Evolutionary conservation across 1,139 yeast genomes (phyloP), one percentile per base, ranked within the genome.

Genomic region (Protomyces gravidus): DNA sequence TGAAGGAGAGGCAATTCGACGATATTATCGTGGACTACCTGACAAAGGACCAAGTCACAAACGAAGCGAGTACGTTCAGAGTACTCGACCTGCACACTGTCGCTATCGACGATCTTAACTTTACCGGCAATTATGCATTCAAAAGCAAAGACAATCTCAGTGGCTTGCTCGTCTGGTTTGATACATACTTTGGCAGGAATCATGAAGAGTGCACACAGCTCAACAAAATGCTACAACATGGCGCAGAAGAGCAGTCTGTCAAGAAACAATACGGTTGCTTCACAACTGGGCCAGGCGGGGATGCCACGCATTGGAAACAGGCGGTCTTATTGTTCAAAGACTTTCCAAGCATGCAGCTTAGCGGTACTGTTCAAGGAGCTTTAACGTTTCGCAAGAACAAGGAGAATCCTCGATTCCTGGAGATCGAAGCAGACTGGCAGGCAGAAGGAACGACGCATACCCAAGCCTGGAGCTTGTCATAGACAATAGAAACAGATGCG

Each of bases 281-380:
- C 68, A 82, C 86, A 40, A 87, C 95, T 19, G 95, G 95, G 32
- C 92, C 95, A 47, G 86, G 84, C 77, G 81, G 84, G 58, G 28
- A 23, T 11, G 42, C 58, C 25, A 87, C 95, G 26, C 95, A 87
- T 72, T 66, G 68, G 68, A 61, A 63, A 28, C 63, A 65, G 40
- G 66, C 62, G 5, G 58, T 53, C 28, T 63, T 63, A 3, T 39
- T 64, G 28, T 42, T 65, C 25, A 30, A 30, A 7, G 1, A 30
- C 36, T n/a, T n/a, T n/a, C n/a, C n/a, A n/a, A n/a, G n/a, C n/a
- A n/a, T n/a, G n/a, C n/a, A n/a, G n/a, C 46, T 66, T 39, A 63
- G 63, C 28, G 60, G 60, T 11, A 27, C 39, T n/a, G 56, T 66
- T 17, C 15, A 28, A 1, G 68, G 68, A 2, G 45, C 39, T 2